Conservation (phyloP, 1,284 basidiomycete genomes). For the Ceratobasidium sp. region DNA sequence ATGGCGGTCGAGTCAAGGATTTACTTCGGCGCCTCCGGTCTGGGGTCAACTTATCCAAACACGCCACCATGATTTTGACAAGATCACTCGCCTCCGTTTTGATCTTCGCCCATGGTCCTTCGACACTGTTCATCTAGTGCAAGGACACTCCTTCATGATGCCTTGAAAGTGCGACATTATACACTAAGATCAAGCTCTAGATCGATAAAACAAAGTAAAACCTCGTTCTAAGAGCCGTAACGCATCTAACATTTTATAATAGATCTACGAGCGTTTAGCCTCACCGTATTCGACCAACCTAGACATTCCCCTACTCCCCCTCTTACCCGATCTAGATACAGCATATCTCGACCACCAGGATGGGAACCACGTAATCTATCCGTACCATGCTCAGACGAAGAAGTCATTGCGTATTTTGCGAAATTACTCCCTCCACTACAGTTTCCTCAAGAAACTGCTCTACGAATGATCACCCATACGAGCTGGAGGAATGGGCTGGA, state of each 20-base stretch:
- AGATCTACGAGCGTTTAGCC: constrained; percentile 9
- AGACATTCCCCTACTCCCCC: neutral
- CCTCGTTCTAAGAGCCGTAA: neutral
- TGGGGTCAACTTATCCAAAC: constrained; percentile 12
- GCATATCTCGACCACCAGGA: neutral
- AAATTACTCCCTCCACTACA: constrained; percentile 72
- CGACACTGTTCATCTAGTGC: constrained; percentile 18
- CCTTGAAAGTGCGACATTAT: neutral
- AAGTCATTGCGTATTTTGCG: constrained; percentile 67
- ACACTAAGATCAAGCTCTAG: neutral
- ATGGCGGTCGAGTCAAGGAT: no score
- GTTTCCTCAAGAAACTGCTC: constrained; percentile 76
- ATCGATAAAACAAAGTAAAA: neutral
- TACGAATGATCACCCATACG: constrained; percentile 78
- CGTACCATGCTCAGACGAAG: constrained; percentile 45
- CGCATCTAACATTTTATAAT: no score
- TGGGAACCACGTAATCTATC: constrained; percentile 19
- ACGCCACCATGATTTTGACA: constrained; percentile 37
- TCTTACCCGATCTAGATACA: constrained; percentile 21
- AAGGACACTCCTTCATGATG: neutral
- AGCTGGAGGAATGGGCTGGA: constrained; percentile 66
- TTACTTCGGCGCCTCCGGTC: constrained; percentile 5
- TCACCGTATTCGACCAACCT: neutral
- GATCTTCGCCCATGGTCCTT: constrained; percentile 30
- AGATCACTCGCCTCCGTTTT: constrained; percentile 1